Conservation (phyloP, 805 yeast genomes). For the Blastobotrys chiropterorum region DNA sequence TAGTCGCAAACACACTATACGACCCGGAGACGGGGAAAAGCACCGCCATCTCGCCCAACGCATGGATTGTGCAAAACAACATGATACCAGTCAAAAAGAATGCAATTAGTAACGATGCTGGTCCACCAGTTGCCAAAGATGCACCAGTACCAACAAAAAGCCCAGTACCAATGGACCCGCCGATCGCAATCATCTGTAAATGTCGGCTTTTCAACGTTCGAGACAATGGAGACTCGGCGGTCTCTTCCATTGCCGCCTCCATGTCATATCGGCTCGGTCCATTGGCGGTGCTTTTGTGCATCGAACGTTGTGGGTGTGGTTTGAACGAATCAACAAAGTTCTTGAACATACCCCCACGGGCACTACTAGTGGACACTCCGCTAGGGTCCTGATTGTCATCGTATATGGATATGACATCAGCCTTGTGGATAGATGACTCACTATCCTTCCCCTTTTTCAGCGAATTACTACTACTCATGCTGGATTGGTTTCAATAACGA, state of each 20-base stretch:
- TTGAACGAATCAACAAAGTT: background rate
- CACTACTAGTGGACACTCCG: background rate
- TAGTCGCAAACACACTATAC: constrained; percentile 48
- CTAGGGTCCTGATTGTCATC: background rate
- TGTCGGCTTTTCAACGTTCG: constrained; percentile 32
- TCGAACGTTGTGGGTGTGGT: background rate
- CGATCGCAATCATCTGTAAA: constrained; percentile 60
- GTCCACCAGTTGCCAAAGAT: constrained; percentile 41
- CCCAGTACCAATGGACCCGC: constrained; percentile 80
- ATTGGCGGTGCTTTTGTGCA: background rate
- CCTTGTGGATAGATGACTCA: background rate
- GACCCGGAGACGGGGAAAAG: constrained; percentile 56
- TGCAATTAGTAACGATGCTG: constrained; percentile 54
- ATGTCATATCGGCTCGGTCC: background rate
- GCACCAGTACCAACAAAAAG: constrained; percentile 48
- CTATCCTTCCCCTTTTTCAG: background rate
- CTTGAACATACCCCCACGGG: background rate
- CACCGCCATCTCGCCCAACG: constrained; percentile 66
- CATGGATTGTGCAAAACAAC: constrained; percentile 56
- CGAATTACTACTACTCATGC: no score
- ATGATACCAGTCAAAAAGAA: constrained; percentile 56
- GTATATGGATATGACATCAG: background rate
- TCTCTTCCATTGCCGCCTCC: constrained; percentile 8
- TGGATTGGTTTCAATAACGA: no score
- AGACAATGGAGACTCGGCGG: constrained; percentile 52